phyloP scores from a whole-genome alignment of 2,329 filamentous ascomycete species.

The Alternaria incomplexa region DNA sequence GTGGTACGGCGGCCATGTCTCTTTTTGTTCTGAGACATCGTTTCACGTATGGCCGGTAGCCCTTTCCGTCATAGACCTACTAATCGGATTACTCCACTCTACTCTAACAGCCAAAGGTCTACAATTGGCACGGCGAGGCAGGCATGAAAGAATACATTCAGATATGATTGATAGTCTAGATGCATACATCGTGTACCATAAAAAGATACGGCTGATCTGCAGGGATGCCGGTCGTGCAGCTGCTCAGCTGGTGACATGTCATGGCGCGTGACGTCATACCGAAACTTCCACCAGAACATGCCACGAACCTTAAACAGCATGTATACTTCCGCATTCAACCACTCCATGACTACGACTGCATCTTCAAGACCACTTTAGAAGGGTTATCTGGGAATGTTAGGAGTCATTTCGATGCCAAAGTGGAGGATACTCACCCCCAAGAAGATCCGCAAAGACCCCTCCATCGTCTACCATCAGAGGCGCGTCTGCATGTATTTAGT shows the following conservation, averaged over 20 bases:
- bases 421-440: conserved; percentile 13
- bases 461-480: conserved; percentile 14
- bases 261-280: background rate
- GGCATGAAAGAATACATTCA: background rate
- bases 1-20: background rate
- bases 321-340: background rate
- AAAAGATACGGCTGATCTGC: background rate
- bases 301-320: background rate
- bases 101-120: background rate
- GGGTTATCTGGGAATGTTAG: background rate
- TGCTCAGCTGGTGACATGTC: background rate
- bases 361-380: conserved; percentile 6
- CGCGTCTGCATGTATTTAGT: conserved; percentile 11
- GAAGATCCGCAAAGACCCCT: conserved; percentile 17
- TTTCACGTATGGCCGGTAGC: background rate
- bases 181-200: background rate
- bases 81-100: background rate
- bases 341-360: background rate
- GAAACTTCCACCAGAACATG: background rate
- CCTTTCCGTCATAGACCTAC: background rate
- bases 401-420: background rate
- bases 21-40: background rate
- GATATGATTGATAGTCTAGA: background rate
- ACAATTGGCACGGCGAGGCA: background rate
- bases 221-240: background rate